phyloP scores from a whole-genome alignment of 2,329 filamentous ascomycete genomes.

The Cordyceps farinosa region DNA sequence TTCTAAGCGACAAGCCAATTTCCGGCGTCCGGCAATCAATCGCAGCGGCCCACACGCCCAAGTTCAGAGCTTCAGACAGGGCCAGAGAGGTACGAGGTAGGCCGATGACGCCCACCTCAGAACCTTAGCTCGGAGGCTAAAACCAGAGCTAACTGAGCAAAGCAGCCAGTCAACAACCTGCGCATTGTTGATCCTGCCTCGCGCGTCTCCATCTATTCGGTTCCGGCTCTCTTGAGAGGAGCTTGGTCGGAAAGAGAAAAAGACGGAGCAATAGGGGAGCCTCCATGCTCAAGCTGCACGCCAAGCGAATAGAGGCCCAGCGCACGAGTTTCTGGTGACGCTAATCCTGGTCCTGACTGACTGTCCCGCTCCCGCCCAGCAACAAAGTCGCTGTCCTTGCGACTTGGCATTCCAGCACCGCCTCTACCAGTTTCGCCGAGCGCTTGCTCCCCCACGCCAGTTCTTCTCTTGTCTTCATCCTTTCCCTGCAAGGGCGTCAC shows the following conservation, averaged over 20 bases:
- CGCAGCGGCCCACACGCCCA: conserved; percentile 10
- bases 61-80: neutral
- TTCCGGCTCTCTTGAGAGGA: neutral
- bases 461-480: neutral
- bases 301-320: conserved; percentile 11
- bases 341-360: conserved; percentile 6
- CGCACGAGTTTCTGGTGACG: neutral
- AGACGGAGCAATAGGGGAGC: neutral
- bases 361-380: conserved; percentile 13
- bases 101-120: conserved; percentile 9
- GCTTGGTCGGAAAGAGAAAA: too few species aligned
- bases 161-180: conserved; percentile 11
- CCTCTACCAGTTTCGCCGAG: neutral
- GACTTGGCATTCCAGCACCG: conserved; percentile 19
- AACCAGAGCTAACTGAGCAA: neutral
- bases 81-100: neutral
- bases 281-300: neutral
- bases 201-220: neutral
- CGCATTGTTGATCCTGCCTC: conserved; percentile 8
- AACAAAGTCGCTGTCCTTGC: conserved; percentile 6
- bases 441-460: neutral
- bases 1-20: conserved; percentile 11
- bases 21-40: conserved; percentile 15
- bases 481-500: neutral
- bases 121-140: conserved; percentile 11